Evolutionary conservation across 2,329 filamentous ascomycete species (phyloP).

Genomic region (Neodidymelliopsis sp.): DNA sequence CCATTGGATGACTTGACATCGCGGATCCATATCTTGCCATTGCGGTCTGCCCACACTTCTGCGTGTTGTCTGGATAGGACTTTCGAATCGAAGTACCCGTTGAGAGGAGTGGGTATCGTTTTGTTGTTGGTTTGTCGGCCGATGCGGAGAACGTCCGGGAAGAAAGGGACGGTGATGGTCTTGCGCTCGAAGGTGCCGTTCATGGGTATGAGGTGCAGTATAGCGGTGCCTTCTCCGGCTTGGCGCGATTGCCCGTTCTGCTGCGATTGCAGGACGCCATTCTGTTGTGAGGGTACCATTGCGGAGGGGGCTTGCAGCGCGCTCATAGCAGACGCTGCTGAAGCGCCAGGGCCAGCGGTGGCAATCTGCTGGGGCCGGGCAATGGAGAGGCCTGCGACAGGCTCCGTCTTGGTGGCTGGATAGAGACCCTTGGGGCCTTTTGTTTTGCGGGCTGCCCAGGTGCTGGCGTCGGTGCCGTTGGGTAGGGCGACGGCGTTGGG

Average conservation of each 20-base stretch:
- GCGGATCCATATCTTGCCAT: conserved; percentile 90
- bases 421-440: conserved; percentile 65
- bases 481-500: conserved; percentile 64
- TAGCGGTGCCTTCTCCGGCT: conserved; percentile 69
- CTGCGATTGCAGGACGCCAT: conserved; percentile 66
- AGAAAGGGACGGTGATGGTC: conserved; percentile 91
- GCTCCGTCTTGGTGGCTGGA: conserved; percentile 71
- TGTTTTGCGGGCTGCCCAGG: conserved; percentile 56
- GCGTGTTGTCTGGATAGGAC: conserved; percentile 95
- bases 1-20: conserved; percentile 99
- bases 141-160: conserved; percentile 92
- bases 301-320: conserved; percentile 68
- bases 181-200: conserved; percentile 98
- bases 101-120: conserved; percentile 86
- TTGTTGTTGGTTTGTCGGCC: conserved; percentile 97
- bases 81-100: conserved; percentile 98
- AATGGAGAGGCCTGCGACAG: conserved; percentile 68
- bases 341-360: conserved; percentile 63
- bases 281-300: conserved; percentile 73
- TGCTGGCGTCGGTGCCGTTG: conserved; percentile 35
- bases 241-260: conserved; percentile 64
- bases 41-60: conserved; percentile 88
- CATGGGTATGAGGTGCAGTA: conserved; percentile 85
- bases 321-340: conserved; percentile 68
- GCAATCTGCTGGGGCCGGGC: conserved; percentile 68